Conservation (phyloP, 495 filamentous ascomycete species). For the Beverwykella pulmonaria region DNA sequence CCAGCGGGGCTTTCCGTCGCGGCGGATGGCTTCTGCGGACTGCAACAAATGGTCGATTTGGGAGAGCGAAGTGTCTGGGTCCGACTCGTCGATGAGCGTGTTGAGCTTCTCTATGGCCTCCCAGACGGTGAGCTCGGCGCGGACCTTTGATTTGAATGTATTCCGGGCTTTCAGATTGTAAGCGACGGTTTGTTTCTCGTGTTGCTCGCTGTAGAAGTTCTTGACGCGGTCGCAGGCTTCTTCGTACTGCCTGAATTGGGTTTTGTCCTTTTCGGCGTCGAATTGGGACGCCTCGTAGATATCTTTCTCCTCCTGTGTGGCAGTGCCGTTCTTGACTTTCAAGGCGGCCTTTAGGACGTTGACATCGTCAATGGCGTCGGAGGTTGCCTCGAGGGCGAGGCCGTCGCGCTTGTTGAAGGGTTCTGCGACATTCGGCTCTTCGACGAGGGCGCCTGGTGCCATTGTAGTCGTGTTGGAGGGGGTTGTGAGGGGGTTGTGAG, state of each 20-base stretch:
- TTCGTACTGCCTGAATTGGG: slow-evolving; percentile 77
- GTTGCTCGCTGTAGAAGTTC: slow-evolving; percentile 81
- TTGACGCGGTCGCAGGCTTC: slow-evolving; percentile 78
- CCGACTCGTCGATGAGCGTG: slow-evolving; percentile 82
- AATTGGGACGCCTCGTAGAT: slow-evolving; percentile 68
- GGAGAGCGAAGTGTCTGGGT: slow-evolving; percentile 81
- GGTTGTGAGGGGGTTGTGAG: too few relatives aligned
- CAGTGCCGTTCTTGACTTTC: slow-evolving; percentile 51
- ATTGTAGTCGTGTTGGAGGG: too few relatives aligned
- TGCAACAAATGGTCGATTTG: slow-evolving; percentile 90
- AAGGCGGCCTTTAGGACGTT: slow-evolving; percentile 68
- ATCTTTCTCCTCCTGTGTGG: slow-evolving; percentile 51
- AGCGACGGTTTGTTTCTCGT: slow-evolving; percentile 80
- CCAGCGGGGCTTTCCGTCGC: slow-evolving; percentile 88
- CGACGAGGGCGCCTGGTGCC: slow-evolving; percentile 44
- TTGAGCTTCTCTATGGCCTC: slow-evolving; percentile 88
- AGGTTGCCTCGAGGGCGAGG: slow-evolving; percentile 74
- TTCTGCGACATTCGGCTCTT: slow-evolving; percentile 40
- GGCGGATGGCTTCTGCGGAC: slow-evolving; percentile 81
- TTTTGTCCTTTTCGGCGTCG: slow-evolving; percentile 78
- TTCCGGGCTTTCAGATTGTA: slow-evolving; percentile 79
- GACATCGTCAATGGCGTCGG: slow-evolving; percentile 78
- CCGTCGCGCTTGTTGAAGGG: slow-evolving; percentile 58
- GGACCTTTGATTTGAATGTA: slow-evolving; percentile 65
- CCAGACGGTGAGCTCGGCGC: slow-evolving; percentile 82